Conservation (phyloP, 345 rosid species). For the Moricandia arvensis region DNA sequence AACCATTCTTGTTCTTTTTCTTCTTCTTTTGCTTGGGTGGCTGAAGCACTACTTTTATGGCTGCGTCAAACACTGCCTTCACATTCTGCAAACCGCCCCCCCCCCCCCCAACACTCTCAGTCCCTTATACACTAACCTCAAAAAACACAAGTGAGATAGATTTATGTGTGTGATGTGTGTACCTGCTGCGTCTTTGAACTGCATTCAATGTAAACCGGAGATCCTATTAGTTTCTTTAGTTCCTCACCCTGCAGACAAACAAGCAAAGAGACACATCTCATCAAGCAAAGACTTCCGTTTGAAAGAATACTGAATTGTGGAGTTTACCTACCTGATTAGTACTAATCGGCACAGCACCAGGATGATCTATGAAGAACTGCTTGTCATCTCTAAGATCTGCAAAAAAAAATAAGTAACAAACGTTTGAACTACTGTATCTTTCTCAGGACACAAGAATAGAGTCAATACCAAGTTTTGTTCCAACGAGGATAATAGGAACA, state of each 20-base stretch:
- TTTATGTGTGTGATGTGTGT: not conserved
- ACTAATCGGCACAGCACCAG: conserved; percentile 71
- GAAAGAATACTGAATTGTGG: not conserved
- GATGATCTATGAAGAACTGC: conserved; percentile 69
- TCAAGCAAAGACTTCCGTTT: not conserved
- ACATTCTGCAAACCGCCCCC: conserved; percentile 56
- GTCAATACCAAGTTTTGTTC: conserved; percentile 74
- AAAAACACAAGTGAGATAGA: not conserved
- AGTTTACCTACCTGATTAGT: conserved; percentile 50
- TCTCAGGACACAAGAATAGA: conserved; percentile 9
- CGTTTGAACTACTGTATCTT: not conserved
- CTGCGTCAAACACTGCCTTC: conserved; percentile 83
- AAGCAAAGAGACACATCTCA: not conserved
- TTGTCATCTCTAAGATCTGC: conserved; percentile 76
- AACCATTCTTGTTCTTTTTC: conserved; percentile 49
- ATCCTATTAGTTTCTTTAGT: conserved; percentile 77
- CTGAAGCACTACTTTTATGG: conserved; percentile 86
- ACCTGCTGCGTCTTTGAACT: conserved; percentile 98
- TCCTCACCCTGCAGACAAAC: conserved; percentile 77
- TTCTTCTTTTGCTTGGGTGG: conserved; percentile 89
- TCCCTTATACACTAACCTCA: not conserved
- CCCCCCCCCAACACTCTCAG: not conserved
- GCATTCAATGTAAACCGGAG: conserved; percentile 87
- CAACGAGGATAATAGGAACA: conserved; percentile 82
- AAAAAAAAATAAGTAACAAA: not conserved